Base-by-base conservation (phyloP, 1,139 yeast genomes). In the Blastobotrys elegans region DNA sequence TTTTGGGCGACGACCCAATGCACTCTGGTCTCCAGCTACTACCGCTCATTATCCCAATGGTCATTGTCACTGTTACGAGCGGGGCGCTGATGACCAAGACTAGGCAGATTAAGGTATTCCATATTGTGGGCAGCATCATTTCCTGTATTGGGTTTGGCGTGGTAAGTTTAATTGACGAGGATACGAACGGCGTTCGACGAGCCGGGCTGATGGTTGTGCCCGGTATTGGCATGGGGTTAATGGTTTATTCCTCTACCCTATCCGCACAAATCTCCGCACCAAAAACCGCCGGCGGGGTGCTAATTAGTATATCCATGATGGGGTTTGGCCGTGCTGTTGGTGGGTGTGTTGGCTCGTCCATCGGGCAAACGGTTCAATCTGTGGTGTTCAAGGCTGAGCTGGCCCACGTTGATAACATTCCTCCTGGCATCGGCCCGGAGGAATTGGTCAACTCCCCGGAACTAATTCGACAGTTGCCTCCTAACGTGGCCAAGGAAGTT, bases 191-290 rank as follows among this genome's bases (percentile, higher is more conserved):
- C 2, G 34, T 47, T n/a, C 31, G 48, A 38, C 42, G 55, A 39
- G 77, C 81, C 49, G 87, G 88, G 0, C 65, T 72, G 10, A 62
- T 75, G 35, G 74, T 82, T 24, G 56, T 79, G 4, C 69, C 72
- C 4, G 88, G 88, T 49, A 58, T 79, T 24, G 73, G 80, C 0
- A 65, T 75, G 44, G 88, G 89, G 1, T 55, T 74, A 20, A 68
- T 70, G 46, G 68, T 80, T 56, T 88, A 81, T 61, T 67, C 79
- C 30, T 63, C 77, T 1, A 56, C 78, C 38, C 58, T 82, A 17
- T 66, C 79, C 13, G 72, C 76, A 4, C 88, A 82, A 59, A 58
- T 81, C 30, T 64, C 69, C 37, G 78, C 83, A 1, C 84, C 85
- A 2, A 57, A 71, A 70, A 26, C 58, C 27, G 70, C 71, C 3